Percentiles rank a stretch among this genome's conserved stretches.
Conservation (phyloP, 1,284 basidiomycete genomes). For the Irpex lacteus region DNA sequence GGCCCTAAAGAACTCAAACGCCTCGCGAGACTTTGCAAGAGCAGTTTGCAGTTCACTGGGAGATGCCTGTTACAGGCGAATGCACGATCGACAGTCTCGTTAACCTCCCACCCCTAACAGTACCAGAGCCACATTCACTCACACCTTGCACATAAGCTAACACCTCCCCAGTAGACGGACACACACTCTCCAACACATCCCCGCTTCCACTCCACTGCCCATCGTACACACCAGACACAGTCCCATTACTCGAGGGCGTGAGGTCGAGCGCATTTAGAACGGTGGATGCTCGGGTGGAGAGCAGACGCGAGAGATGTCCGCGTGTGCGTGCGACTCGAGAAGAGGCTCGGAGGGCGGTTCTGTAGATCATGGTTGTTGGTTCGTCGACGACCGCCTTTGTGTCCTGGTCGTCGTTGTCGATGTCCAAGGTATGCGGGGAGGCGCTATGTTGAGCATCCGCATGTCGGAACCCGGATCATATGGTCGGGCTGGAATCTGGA, state of each 20-base stretch:
- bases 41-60: conserved; percentile 65
- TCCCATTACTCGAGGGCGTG: conserved; percentile 42
- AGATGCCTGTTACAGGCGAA: conserved; percentile 44
- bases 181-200: conserved; percentile 63
- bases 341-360: not conserved
- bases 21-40: conserved; percentile 65
- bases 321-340: not conserved
- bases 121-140: conserved; percentile 21
- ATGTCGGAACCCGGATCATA: not conserved
- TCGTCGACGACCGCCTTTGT: not conserved
- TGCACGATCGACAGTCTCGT: not conserved
- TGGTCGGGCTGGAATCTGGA: not conserved
- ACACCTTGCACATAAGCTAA: conserved; percentile 68
- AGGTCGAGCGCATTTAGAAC: conserved; percentile 66
- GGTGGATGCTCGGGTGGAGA: conserved; percentile 64
- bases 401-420: not conserved
- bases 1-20: conserved; percentile 67
- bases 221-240: conserved; percentile 69
- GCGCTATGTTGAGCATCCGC: not conserved
- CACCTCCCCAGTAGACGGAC: conserved; percentile 76
- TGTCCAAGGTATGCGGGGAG: not conserved
- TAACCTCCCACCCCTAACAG: conserved; percentile 2
- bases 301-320: conserved; percentile 16
- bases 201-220: conserved; percentile 78
- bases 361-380: not conserved